A percentile compares a stretch with the other conserved stretches of the same genome.
Conservation (phyloP, 2,329 filamentous ascomycete genomes). For the Talaromyces funiculosus region DNA sequence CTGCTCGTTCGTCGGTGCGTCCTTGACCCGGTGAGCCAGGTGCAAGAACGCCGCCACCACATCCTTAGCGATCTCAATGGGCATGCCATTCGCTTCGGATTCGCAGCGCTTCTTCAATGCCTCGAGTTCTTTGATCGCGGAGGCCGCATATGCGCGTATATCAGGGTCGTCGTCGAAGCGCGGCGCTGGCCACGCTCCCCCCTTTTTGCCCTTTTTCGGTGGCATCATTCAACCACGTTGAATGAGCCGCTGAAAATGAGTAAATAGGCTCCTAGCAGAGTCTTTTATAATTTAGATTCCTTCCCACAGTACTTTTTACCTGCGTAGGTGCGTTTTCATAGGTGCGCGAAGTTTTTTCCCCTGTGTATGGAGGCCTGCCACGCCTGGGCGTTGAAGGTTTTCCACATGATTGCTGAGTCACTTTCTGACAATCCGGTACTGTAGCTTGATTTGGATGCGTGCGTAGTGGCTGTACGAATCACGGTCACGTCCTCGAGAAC, state of each 20-base stretch:
- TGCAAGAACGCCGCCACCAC: not conserved
- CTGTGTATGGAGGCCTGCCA: too few species aligned
- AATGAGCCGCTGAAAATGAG: not conserved
- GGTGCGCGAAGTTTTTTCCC: not conserved
- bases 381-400: not conserved
- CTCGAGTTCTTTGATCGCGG: not conserved
- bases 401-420: not conserved
- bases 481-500: not conserved
- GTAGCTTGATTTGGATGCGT: not conserved
- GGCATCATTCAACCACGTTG: not conserved
- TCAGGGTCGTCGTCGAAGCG: not conserved
- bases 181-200: not conserved
- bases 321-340: not conserved
- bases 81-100: not conserved
- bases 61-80: not conserved
- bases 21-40: not conserved
- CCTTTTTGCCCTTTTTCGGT: not conserved
- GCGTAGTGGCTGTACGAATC: not conserved
- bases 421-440: not conserved
- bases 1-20: not conserved
- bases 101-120: not conserved
- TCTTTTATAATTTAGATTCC: not conserved
- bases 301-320: not conserved
- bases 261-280: not conserved
- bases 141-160: constrained; percentile 1